Evolutionary conservation across 1,284 basidiomycete species (phyloP).

Genomic region (Tilletia setariae): DNA sequence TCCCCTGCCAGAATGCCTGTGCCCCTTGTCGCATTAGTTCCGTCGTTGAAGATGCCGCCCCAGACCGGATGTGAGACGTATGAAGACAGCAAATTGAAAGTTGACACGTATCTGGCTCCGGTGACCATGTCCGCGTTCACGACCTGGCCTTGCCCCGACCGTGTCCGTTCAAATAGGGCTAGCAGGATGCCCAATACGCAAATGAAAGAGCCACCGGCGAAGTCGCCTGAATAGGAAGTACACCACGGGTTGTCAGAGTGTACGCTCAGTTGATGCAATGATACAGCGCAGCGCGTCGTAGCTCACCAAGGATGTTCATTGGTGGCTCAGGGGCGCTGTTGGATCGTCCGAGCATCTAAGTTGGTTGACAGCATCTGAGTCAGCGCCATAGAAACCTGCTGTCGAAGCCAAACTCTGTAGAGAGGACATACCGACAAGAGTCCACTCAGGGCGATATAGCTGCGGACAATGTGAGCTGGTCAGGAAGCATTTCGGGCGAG

Average conservation of each 20-base stretch:
- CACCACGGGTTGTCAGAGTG: neutral
- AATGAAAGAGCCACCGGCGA: constrained; percentile 74
- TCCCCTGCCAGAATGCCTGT: constrained; percentile 70
- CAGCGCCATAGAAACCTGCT: neutral
- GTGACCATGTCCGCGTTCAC: constrained; percentile 78
- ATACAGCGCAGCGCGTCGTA: neutral
- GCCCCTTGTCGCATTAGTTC: constrained; percentile 37
- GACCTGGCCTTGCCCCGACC: constrained; percentile 67
- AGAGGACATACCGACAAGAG: constrained; percentile 57
- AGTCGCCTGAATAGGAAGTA: constrained; percentile 61
- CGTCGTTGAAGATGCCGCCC: constrained; percentile 60
- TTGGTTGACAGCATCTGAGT: neutral
- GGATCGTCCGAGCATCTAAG: constrained; percentile 42
- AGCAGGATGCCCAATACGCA: constrained; percentile 73
- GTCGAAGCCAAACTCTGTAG: neutral
- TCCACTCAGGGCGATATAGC: constrained; percentile 75
- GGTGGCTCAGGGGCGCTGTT: constrained; percentile 69
- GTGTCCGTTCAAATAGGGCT: constrained; percentile 67
- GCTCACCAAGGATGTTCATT: constrained; percentile 63
- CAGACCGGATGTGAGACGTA: constrained; percentile 53
- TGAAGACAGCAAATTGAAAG: constrained; percentile 64
- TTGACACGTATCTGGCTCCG: constrained; percentile 71
- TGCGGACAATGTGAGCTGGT: neutral
- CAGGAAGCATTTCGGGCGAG: no score
- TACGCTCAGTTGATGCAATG: neutral